A percentile compares a stretch with the other conserved stretches of the same genome.
These are phyloP conservation scores for Blastocystis hominis DNA, from an alignment of 352 stramenopile species.

Conservation along the genomic window DNA sequence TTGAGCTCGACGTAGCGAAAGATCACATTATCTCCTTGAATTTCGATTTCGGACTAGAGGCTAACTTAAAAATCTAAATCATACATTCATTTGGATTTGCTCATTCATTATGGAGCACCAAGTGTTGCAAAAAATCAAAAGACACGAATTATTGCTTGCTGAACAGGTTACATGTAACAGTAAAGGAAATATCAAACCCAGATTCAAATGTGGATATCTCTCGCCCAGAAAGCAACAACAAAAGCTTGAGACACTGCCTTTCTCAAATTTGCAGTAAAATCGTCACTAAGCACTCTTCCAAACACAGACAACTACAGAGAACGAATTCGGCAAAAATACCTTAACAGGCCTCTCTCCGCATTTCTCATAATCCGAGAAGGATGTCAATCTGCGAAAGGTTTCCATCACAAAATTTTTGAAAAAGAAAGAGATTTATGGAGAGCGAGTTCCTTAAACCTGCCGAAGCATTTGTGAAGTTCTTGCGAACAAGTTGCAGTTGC, in stretches of 20 bases:
- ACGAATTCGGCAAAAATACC: background rate
- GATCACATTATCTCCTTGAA: background rate
- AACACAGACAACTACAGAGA: background rate
- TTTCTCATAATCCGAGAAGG: constrained; percentile 20
- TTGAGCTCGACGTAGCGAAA: background rate
- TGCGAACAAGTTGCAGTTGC: background rate
- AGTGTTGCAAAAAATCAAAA: constrained; percentile 5
- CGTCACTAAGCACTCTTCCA: background rate
- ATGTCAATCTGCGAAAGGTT: background rate
- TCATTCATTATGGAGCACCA: background rate
- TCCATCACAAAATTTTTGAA: background rate
- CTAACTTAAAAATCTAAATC: background rate
- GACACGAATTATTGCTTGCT: background rate
- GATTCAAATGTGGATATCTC: background rate
- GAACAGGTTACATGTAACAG: background rate
- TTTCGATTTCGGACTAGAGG: background rate
- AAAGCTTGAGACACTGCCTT: background rate
- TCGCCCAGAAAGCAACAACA: background rate
- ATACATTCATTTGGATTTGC: background rate
- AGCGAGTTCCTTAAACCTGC: constrained; percentile 44
- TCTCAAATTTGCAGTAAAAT: background rate
- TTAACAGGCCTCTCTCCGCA: background rate
- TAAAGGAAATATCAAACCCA: background rate
- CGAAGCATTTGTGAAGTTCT: constrained; percentile 46
- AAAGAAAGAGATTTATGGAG: background rate